Evolutionary conservation across 306 rosid species (phyloP).

Genomic region (Cucumis melo): DNA sequence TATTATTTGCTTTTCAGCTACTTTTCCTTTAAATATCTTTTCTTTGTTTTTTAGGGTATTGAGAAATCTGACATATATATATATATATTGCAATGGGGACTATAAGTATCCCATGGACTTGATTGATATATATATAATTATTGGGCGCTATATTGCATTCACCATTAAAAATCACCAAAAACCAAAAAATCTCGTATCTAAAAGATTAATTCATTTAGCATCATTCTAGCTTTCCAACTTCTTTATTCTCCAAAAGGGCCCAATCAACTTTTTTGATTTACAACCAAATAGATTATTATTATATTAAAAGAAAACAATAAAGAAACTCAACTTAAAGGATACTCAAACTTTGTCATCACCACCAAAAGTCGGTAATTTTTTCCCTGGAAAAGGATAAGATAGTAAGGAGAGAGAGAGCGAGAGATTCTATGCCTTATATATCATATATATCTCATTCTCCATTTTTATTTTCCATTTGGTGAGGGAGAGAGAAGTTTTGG

Average conservation of each 20-base stretch:
- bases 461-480: conserved; percentile 7
- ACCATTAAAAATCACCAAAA: conserved; percentile 31
- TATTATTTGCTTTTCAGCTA: not conserved
- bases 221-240: conserved; percentile 62
- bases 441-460: conserved; percentile 7
- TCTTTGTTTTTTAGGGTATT: not conserved
- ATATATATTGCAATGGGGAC: conserved; percentile 24
- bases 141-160: conserved; percentile 27
- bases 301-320: conserved; percentile 3
- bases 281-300: not conserved
- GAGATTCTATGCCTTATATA: conserved; percentile 18
- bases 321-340: conserved; percentile 40
- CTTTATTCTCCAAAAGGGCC: conserved; percentile 21
- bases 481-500: conserved; percentile 46
- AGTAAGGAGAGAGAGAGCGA: conserved; percentile 13
- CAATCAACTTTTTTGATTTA: conserved; percentile 12
- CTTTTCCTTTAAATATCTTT: not conserved
- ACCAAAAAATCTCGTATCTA: conserved; percentile 28
- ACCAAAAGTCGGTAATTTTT: conserved; percentile 10
- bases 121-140: conserved; percentile 7
- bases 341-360: not conserved
- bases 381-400: conserved; percentile 3
- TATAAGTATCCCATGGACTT: conserved; percentile 41
- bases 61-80: conserved; percentile 10
- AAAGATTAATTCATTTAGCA: conserved; percentile 22